A percentile compares a stretch with the other conserved stretches of the same genome.
phyloP scores from a whole-genome alignment of 148 eudicot genomes.

The Oxyria digyna region DNA sequence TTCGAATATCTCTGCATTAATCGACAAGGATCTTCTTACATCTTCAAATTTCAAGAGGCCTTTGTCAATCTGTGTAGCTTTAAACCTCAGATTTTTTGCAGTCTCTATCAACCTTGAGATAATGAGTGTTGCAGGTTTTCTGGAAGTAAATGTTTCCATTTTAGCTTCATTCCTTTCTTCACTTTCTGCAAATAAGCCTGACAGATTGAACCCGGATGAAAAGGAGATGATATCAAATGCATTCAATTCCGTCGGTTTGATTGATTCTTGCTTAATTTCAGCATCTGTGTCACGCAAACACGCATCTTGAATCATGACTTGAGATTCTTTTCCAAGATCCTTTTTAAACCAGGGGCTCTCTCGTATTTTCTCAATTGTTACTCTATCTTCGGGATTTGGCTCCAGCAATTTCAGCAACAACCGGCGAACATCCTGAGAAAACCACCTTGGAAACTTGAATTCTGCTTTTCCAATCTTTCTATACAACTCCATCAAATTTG shows the following conservation, averaged over 20 bases:
- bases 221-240: slow-evolving; percentile 78
- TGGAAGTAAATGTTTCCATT: slow-evolving; percentile 27
- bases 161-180: slow-evolving; percentile 36
- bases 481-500: slow-evolving; percentile 74
- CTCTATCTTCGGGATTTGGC: slow-evolving; percentile 53
- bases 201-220: slow-evolving; percentile 54
- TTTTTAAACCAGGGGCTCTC: slow-evolving; percentile 46
- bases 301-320: slow-evolving; percentile 12
- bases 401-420: slow-evolving; percentile 45
- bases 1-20: slow-evolving; percentile 40
- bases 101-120: slow-evolving; percentile 47
- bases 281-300: slow-evolving; percentile 14
- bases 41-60: slow-evolving; percentile 48
- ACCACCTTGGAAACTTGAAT: slow-evolving; percentile 43
- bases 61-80: slow-evolving; percentile 39
- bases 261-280: slow-evolving; percentile 24
- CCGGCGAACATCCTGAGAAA: slow-evolving; percentile 38
- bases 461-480: slow-evolving; percentile 65
- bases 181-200: slow-evolving; percentile 46
- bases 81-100: slow-evolving; percentile 36
- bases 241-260: slow-evolving; percentile 39
- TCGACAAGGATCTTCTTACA: slow-evolving; percentile 23
- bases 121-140: slow-evolving; percentile 41
- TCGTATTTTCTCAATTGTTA: slow-evolving; percentile 49
- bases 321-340: slow-evolving; percentile 21